A percentile compares a stretch with the other conserved stretches of the same genome.
Conservation (phyloP, 805 yeast species). For the Kurtzmaniella fragi region DNA sequence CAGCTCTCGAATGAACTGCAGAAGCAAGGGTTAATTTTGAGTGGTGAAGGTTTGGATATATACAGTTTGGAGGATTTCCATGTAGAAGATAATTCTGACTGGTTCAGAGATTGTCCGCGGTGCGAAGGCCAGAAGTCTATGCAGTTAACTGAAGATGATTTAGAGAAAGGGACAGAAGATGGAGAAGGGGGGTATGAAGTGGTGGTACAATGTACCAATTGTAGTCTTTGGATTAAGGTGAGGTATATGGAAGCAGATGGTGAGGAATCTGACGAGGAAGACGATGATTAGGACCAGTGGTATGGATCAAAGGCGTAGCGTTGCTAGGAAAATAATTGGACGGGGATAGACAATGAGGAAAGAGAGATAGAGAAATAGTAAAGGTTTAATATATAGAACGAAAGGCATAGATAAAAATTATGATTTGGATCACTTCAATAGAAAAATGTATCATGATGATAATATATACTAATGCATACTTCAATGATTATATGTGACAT, state of each 20-base stretch:
- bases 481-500: too few relatives aligned
- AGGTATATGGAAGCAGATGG: conserved; percentile 49
- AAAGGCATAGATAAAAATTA: neutral
- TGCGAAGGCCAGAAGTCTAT: conserved; percentile 55
- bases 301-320: neutral
- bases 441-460: too few relatives aligned
- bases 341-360: neutral
- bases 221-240: conserved; percentile 84
- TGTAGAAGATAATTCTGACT: conserved; percentile 35
- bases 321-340: neutral
- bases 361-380: neutral
- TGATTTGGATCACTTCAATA: too few relatives aligned
- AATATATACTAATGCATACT: too few relatives aligned
- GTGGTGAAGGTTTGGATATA: conserved; percentile 68
- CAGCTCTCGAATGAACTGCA: conserved; percentile 29
- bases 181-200: conserved; percentile 56
- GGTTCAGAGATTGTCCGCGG: conserved; percentile 60
- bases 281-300: neutral
- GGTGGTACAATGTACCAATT: conserved; percentile 73
- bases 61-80: conserved; percentile 60
- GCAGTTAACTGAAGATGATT: conserved; percentile 52
- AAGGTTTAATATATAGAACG: neutral
- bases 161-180: conserved; percentile 48
- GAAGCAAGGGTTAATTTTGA: conserved; percentile 32
- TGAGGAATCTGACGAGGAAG: conserved; percentile 2